Percentiles rank a stretch among this genome's conserved stretches.
Evolutionary conservation across 2,329 filamentous ascomycete genomes (phyloP).

Genomic region (Ophiostoma sp.): DNA sequence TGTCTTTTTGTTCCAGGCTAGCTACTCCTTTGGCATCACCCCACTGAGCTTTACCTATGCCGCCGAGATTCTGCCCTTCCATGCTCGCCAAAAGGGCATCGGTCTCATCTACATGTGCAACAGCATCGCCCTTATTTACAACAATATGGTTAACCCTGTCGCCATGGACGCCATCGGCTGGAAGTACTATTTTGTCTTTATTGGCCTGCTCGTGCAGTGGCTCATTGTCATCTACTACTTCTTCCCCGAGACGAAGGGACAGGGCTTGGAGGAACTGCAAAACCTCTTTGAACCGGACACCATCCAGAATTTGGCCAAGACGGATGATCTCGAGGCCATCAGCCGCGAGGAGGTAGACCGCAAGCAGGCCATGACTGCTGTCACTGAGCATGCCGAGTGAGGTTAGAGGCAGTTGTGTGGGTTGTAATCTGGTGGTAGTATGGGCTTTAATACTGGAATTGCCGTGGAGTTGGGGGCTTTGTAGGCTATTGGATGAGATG

Average conservation of each 20-base stretch:
- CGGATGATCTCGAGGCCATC: not conserved
- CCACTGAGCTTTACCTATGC: not conserved
- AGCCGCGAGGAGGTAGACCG: not conserved
- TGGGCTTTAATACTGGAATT: too few species aligned
- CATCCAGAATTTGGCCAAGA: not conserved
- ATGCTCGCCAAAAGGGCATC: slow-evolving; percentile 40
- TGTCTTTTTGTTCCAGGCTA: slow-evolving; percentile 58
- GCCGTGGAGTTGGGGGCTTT: too few species aligned
- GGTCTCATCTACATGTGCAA: slow-evolving; percentile 33
- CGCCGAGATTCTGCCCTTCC: slow-evolving; percentile 35
- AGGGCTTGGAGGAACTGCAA: slow-evolving; percentile 29
- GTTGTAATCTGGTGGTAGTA: too few species aligned
- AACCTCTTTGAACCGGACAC: not conserved
- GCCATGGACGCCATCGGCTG: slow-evolving; percentile 39
- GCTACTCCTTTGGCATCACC: slow-evolving; percentile 56
- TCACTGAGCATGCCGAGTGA: not conserved
- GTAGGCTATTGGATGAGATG: too few species aligned
- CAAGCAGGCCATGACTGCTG: not conserved
- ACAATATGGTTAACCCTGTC: slow-evolving; percentile 44
- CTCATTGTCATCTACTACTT: slow-evolving; percentile 38
- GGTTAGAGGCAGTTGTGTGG: too few species aligned
- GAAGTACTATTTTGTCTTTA: slow-evolving; percentile 44
- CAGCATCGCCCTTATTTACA: slow-evolving; percentile 35
- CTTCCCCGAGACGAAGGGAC: slow-evolving; percentile 33
- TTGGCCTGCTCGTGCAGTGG: slow-evolving; percentile 33